Conservation (phyloP, 208 protist genomes). For the Crithidia mellificae region DNA sequence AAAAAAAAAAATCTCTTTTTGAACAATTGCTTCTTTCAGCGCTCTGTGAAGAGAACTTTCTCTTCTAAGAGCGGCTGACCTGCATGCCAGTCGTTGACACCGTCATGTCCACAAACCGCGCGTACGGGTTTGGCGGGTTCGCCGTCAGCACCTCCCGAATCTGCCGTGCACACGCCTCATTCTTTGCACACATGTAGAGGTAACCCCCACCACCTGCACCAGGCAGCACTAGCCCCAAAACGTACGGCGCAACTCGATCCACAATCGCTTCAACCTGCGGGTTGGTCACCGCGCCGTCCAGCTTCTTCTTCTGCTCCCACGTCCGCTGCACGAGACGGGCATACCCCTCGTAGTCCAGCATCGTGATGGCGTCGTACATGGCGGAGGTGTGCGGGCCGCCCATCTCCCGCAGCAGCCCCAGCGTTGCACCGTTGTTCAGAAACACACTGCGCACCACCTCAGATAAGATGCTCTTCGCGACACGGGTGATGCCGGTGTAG, state of each 20-base stretch:
- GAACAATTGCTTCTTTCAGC: too few species aligned
- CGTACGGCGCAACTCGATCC: conserved; percentile 39
- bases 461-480: conserved; percentile 44
- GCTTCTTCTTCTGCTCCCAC: conserved; percentile 57
- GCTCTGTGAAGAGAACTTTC: too few species aligned
- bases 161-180: conserved; percentile 32
- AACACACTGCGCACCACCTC: conserved; percentile 54
- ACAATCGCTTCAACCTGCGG: conserved; percentile 42
- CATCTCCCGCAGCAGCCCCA: conserved; percentile 48
- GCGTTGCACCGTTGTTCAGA: conserved; percentile 34
- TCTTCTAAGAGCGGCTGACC: conserved; percentile 39
- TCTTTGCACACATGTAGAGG: conserved; percentile 65
- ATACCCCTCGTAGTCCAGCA: conserved; percentile 38
- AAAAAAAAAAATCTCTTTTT: too few species aligned
- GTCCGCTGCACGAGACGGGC: conserved; percentile 39
- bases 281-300: conserved; percentile 47
- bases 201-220: conserved; percentile 76
- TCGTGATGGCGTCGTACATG: conserved; percentile 52
- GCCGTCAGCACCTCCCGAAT: conserved; percentile 42
- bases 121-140: conserved; percentile 44
- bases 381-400: conserved; percentile 29
- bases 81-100: conserved; percentile 41
- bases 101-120: conserved; percentile 59
- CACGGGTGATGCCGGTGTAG: conserved; percentile 62
- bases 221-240: conserved; percentile 49